A percentile compares a stretch with the other conserved stretches of the same genome.
Evolutionary conservation across 2,329 filamentous ascomycete species (phyloP).

Genomic region (Cercospora brassicicola): DNA sequence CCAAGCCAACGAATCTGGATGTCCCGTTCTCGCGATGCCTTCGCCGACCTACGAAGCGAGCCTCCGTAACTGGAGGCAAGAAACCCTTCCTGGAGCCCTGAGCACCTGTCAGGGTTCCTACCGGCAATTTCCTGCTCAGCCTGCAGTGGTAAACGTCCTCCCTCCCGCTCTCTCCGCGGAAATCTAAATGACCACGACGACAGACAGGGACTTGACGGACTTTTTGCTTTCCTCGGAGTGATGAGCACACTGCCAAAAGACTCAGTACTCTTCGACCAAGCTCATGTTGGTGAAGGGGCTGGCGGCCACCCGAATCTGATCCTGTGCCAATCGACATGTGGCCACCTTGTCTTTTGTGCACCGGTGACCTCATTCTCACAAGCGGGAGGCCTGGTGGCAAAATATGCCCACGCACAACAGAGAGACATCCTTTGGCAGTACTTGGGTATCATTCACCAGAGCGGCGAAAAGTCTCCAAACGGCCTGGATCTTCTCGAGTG

Average conservation of each 20-base stretch:
- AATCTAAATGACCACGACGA: not conserved
- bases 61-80: not conserved
- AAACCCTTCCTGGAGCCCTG: not conserved
- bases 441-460: not conserved
- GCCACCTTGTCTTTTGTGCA: slow-evolving; percentile 2
- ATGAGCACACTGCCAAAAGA: not conserved
- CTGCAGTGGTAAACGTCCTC: not conserved
- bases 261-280: not conserved
- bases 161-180: not conserved
- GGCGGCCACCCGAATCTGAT: not conserved
- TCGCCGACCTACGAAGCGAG: not conserved
- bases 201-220: not conserved
- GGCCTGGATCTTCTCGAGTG: not conserved
- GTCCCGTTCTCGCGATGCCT: not conserved
- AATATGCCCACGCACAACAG: not conserved
- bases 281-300: not conserved
- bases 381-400: not conserved
- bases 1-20: not conserved
- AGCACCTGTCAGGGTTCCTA: not conserved
- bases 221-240: not conserved
- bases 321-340: not conserved
- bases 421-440: not conserved
- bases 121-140: not conserved
- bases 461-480: not conserved
- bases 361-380: not conserved